Evolutionary conservation across 2,329 filamentous ascomycete species (phyloP).

Genomic region (Metarhizium rileyi): DNA sequence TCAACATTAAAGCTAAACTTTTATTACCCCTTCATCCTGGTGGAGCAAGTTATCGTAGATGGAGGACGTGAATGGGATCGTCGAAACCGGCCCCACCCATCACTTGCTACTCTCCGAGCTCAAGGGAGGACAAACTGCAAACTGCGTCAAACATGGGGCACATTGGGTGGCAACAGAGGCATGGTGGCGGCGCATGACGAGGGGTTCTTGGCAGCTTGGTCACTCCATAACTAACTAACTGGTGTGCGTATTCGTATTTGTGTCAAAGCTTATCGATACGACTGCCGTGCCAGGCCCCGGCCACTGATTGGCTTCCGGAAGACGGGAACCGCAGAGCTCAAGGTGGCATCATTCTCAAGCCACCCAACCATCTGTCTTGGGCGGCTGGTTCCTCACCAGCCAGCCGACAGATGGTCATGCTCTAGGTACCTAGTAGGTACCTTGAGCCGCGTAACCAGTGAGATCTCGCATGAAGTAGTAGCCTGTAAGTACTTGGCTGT

Average conservation of each 20-base stretch:
- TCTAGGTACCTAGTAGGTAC: too few relatives aligned
- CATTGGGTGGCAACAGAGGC: too few relatives aligned
- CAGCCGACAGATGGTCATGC: neutral
- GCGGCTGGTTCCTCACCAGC: neutral
- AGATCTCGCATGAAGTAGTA: neutral
- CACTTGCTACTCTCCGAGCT: too few relatives aligned
- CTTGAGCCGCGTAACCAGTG: neutral
- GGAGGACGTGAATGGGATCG: neutral
- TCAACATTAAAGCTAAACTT: too few relatives aligned
- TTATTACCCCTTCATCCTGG: too few relatives aligned
- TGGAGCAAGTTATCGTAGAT: too few relatives aligned
- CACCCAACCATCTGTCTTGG: slow-evolving; percentile 7
- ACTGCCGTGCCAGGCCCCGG: neutral
- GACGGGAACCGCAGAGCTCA: slow-evolving; percentile 18
- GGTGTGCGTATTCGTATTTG: neutral
- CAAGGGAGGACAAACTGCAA: too few relatives aligned
- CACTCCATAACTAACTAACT: too few relatives aligned
- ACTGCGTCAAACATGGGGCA: too few relatives aligned
- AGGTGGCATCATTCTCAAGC: slow-evolving; percentile 27
- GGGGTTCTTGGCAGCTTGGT: too few relatives aligned
- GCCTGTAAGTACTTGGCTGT: neutral
- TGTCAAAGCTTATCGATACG: neutral
- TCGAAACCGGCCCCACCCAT: too few relatives aligned
- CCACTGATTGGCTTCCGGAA: slow-evolving; percentile 15
- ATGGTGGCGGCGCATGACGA: too few relatives aligned